These are phyloP conservation scores for Nemania bipapillata DNA, from an alignment of 2,329 filamentous ascomycete species.

Conservation along the genomic window DNA sequence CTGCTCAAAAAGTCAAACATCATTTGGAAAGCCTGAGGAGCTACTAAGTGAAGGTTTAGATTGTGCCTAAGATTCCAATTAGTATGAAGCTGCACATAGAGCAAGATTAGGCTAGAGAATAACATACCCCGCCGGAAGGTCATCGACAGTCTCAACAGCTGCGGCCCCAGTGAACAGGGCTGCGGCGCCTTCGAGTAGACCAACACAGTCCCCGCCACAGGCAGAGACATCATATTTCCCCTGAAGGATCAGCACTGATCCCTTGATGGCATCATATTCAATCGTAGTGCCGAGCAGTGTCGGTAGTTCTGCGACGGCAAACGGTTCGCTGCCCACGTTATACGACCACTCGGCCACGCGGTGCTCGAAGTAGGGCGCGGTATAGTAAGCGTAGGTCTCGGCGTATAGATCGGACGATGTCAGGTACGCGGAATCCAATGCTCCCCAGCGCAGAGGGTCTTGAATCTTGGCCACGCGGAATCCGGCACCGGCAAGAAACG, in stretches of 20 bases:
- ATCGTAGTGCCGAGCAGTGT: slow-evolving; percentile 45
- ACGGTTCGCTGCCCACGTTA: slow-evolving; percentile 46
- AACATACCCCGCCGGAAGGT: slow-evolving; percentile 48
- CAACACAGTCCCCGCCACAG: slow-evolving; percentile 48
- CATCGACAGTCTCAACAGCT: slow-evolving; percentile 46
- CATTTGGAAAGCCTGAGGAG: slow-evolving; percentile 45
- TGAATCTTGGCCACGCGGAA: slow-evolving; percentile 46
- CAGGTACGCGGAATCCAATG: slow-evolving; percentile 45
- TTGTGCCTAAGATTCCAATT: slow-evolving; percentile 40
- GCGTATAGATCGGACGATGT: slow-evolving; percentile 46
- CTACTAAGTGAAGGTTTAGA: slow-evolving; percentile 48
- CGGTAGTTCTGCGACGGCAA: slow-evolving; percentile 48
- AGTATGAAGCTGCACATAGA: neutral
- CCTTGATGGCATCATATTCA: slow-evolving; percentile 40
- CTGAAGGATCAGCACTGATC: slow-evolving; percentile 47
- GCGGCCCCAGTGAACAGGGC: slow-evolving; percentile 39
- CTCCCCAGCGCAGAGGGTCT: slow-evolving; percentile 46
- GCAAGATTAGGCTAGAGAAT: neutral
- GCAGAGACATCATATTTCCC: slow-evolving; percentile 49
- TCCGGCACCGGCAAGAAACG: slow-evolving; percentile 47
- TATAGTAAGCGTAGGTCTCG: slow-evolving; percentile 48
- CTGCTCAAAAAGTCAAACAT: slow-evolving; percentile 46
- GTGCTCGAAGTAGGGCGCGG: slow-evolving; percentile 44
- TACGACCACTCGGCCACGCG: slow-evolving; percentile 48
- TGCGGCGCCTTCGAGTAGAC: slow-evolving; percentile 39